These are phyloP conservation scores for Keqinozyma sinolaborantium DNA, from an alignment of 1,139 yeast species.

Conservation along the genomic window DNA sequence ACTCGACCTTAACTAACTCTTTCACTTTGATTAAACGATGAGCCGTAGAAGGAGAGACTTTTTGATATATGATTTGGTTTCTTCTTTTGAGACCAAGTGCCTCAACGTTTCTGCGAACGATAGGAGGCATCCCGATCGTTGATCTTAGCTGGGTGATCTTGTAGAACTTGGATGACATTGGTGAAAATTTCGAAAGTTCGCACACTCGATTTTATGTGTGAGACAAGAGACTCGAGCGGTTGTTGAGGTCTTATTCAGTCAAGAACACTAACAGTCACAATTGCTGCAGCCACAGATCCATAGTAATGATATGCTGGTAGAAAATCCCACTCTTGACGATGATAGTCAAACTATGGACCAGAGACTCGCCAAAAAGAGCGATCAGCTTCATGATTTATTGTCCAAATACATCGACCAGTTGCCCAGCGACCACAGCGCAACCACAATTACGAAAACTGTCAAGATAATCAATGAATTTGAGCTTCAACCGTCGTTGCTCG, in stretches of 20 bases:
- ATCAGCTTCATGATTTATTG: neutral
- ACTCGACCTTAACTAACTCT: conserved; percentile 83
- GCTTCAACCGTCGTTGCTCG: conserved; percentile 52
- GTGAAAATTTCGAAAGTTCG: neutral
- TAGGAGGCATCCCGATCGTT: conserved; percentile 78
- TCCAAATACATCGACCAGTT: conserved; percentile 1
- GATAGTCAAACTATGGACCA: conserved; percentile 3
- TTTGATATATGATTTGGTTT: conserved; percentile 70
- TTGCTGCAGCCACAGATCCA: too few species aligned
- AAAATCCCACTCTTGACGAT: too few species aligned
- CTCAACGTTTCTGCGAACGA: conserved; percentile 58
- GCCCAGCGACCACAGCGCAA: conserved; percentile 3
- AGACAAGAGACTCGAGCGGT: too few species aligned
- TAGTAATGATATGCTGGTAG: too few species aligned
- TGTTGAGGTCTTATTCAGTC: too few species aligned
- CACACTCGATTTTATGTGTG: too few species aligned
- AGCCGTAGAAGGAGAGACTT: conserved; percentile 75
- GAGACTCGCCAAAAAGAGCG: conserved; percentile 4
- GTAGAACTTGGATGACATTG: conserved; percentile 21
- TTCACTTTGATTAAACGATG: conserved; percentile 82
- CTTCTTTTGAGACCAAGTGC: conserved; percentile 76
- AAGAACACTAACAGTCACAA: too few species aligned
- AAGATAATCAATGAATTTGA: conserved; percentile 44
- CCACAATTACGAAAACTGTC: conserved; percentile 1
- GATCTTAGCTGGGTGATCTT: conserved; percentile 79